Conservation (phyloP, 441 rosid species). For the Macaranga tanarius region DNA sequence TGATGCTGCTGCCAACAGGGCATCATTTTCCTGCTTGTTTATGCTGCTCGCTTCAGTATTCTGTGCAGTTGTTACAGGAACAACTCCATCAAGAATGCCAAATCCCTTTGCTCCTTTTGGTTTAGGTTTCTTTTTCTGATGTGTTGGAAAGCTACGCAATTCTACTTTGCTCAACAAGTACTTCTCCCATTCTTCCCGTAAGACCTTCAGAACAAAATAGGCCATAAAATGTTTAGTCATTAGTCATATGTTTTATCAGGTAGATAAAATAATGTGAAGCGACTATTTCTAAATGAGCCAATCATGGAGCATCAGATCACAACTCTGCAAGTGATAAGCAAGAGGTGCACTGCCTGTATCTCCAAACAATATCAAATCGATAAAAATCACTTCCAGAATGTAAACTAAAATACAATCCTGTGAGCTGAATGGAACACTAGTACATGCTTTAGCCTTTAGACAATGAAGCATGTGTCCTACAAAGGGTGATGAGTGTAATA, state of each 20-base stretch:
- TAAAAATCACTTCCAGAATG: too few relatives aligned
- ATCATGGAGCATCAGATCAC: not conserved
- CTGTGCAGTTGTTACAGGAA: constrained; percentile 56
- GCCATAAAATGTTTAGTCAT: not conserved
- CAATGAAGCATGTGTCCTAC: not conserved
- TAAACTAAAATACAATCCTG: too few relatives aligned
- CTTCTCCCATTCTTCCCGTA: constrained; percentile 93
- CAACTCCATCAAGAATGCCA: constrained; percentile 91
- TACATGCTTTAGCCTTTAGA: not conserved
- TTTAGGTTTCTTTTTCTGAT: constrained; percentile 75
- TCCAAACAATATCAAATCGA: too few relatives aligned
- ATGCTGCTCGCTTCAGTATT: constrained; percentile 67
- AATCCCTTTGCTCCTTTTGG: constrained; percentile 76
- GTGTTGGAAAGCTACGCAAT: constrained; percentile 57
- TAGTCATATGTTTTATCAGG: not conserved
- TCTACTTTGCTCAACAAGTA: constrained; percentile 85
- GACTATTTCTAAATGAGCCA: not conserved
- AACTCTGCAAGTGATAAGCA: constrained; percentile 3
- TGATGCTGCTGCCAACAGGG: constrained; percentile 76
- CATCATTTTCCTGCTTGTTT: constrained; percentile 74
- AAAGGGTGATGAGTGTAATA: not conserved
- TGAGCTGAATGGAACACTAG: not conserved
- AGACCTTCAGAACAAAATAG: constrained; percentile 51
- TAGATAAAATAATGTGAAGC: not conserved
- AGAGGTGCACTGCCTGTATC: not conserved